A percentile compares a stretch with the other conserved stretches of the same genome.
Evolutionary conservation across 805 yeast genomes (phyloP).

Genomic region (Monosporozyma servazzii): DNA sequence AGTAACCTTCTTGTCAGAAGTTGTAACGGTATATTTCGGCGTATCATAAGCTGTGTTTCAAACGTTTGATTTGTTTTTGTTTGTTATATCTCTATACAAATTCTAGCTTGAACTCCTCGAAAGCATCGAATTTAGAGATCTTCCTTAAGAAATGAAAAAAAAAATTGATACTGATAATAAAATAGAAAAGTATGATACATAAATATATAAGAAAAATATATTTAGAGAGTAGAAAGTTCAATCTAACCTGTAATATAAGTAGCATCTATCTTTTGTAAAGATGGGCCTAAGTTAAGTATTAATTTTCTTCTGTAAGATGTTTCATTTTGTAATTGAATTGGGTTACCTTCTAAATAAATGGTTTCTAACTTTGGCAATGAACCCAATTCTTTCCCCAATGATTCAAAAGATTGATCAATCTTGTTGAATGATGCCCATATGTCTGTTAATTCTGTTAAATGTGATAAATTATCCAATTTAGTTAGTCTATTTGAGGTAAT

Average conservation of each 20-base stretch:
- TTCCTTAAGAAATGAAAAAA: background rate
- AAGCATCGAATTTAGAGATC: background rate
- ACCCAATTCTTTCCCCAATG: conserved; percentile 57
- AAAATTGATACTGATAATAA: background rate
- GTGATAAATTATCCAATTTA: conserved; percentile 54
- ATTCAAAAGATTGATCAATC: conserved; percentile 53
- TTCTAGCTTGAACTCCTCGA: background rate
- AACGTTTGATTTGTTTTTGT: background rate
- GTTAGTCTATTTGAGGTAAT: conserved; percentile 65
- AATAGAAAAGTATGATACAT: background rate
- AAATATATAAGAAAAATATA: background rate
- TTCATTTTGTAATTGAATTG: conserved; percentile 63
- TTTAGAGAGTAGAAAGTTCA: background rate
- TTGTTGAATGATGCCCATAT: conserved; percentile 85
- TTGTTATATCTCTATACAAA: background rate
- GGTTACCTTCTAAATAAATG: conserved; percentile 90
- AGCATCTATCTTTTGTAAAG: conserved; percentile 82
- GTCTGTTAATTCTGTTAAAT: conserved; percentile 69
- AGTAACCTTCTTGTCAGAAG: background rate
- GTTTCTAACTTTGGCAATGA: conserved; percentile 62
- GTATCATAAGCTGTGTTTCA: background rate
- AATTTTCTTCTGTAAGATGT: conserved; percentile 81
- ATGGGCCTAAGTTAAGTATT: conserved; percentile 51
- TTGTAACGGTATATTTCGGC: background rate
- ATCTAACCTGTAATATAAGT: conserved; percentile 45